phyloP scores from a whole-genome alignment of 176 grass and related monocot species.

The Rhynchospora breviuscula region DNA sequence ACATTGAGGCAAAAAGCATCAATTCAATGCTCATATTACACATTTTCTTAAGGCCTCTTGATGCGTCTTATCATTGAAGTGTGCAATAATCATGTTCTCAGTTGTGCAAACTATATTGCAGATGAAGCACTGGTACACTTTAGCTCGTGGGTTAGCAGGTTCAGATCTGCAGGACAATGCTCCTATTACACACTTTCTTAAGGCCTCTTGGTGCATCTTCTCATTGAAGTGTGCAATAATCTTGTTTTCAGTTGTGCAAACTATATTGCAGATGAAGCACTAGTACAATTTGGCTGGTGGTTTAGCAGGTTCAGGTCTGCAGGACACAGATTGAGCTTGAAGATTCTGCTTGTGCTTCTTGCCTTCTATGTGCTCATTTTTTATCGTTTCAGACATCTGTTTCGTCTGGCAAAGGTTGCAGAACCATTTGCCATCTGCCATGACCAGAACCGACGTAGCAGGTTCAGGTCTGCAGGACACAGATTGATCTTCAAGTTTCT shows the following conservation, averaged over 20 bases:
- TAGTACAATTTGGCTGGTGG: neutral
- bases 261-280: neutral
- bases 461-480: no score
- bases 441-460: no score
- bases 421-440: neutral
- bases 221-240: neutral
- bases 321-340: neutral
- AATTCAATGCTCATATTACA: neutral
- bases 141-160: neutral
- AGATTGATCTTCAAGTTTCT: no score
- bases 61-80: neutral
- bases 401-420: neutral
- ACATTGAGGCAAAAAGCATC: neutral
- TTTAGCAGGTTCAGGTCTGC: neutral
- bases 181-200: no score
- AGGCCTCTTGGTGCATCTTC: neutral
- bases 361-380: neutral
- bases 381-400: neutral
- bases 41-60: neutral
- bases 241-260: neutral
- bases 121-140: neutral
- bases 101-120: neutral
- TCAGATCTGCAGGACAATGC: neutral
- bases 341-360: neutral
- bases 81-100: neutral